A percentile compares a stretch with the other conserved stretches of the same genome.
These are phyloP conservation scores for Wickerhamiella azyma DNA, from an alignment of 805 yeast species.

Conservation along the genomic window DNA sequence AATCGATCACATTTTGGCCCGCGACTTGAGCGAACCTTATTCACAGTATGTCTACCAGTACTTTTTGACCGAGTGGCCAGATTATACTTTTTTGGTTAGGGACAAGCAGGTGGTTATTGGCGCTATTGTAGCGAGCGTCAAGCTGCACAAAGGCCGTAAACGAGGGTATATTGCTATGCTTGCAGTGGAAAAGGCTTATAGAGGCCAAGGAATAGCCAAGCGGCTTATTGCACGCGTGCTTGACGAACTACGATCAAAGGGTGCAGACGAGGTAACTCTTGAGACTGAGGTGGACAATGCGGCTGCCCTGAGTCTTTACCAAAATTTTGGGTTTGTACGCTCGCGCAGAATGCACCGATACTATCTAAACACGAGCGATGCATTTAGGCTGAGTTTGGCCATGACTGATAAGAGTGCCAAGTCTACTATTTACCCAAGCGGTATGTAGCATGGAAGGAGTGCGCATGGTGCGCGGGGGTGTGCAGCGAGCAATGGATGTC, in stretches of 20 bases:
- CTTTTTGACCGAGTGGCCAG: slow-evolving; percentile 85
- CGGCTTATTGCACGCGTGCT: slow-evolving; percentile 49
- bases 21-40: slow-evolving; percentile 83
- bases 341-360: slow-evolving; percentile 70
- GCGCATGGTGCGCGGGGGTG: too few relatives aligned
- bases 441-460: neutral
- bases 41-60: slow-evolving; percentile 85
- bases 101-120: slow-evolving; percentile 38
- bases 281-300: slow-evolving; percentile 80
- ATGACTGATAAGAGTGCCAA: slow-evolving; percentile 43
- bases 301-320: slow-evolving; percentile 58
- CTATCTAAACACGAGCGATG: slow-evolving; percentile 87
- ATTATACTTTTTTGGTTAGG: slow-evolving; percentile 46
- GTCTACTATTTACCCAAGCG: slow-evolving; percentile 1
- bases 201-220: slow-evolving; percentile 78
- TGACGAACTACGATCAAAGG: slow-evolving; percentile 44
- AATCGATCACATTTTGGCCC: slow-evolving; percentile 40
- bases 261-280: slow-evolving; percentile 80
- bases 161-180: slow-evolving; percentile 96
- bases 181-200: slow-evolving; percentile 56
- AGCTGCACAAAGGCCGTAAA: slow-evolving; percentile 52
- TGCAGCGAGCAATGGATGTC: too few relatives aligned
- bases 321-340: slow-evolving; percentile 61
- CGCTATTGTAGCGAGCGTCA: slow-evolving; percentile 70
- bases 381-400: slow-evolving; percentile 75